Base-by-base conservation (phyloP, 495 filamentous ascomycete genomes). In the Penicillium cosmopolitanum region DNA sequence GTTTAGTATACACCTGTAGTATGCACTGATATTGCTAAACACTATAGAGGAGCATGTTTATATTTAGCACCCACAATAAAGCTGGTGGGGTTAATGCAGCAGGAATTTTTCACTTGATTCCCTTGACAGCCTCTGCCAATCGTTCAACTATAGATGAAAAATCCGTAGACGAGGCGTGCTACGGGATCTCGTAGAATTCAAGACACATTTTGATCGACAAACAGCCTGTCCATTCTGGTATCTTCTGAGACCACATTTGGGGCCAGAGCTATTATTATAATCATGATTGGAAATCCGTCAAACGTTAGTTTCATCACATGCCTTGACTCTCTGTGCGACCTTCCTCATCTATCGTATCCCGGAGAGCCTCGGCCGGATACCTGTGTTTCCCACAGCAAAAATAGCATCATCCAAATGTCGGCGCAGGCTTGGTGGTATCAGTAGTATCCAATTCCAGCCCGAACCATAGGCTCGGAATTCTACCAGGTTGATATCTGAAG, bases 361-460 rank as follows among this genome's bases (percentile, higher is more conserved):
- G 23, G 46, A 28, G 4, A 48, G 46, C 46, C 46, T 48, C 46
- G 46, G 46, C 21, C 19, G 42, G 15, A 18, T n/a, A 9, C 21
- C 46, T 48, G 46, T 48, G 21, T 19, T 48, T 48, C 46, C 46
- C 46, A 48, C 21, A 19, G 46, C 46, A 48, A 48, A 48, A 48
- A 48, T 48, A 48, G 46, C 18, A 48, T 48, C 46, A 44, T 48
- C 21, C 9, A 23, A 7, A 48, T 48, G 46, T 44, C 42, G 42
- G 42, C 42, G 42, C n/a, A 44, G 16, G n/a, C 15, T n/a, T 19
- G 42, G 42, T 44, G 2, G 42, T 18, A 43, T 44, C 42, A 6
- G 12, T 44, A 44, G 42, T 1, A 44, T 44, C 16, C 5, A 19
- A 18, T 44, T 19, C 16, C n/a, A 44, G 42, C n/a, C 42, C 42